These are phyloP conservation scores for Penicillium antarcticum DNA, from an alignment of 495 filamentous ascomycete species.

Conservation along the genomic window DNA sequence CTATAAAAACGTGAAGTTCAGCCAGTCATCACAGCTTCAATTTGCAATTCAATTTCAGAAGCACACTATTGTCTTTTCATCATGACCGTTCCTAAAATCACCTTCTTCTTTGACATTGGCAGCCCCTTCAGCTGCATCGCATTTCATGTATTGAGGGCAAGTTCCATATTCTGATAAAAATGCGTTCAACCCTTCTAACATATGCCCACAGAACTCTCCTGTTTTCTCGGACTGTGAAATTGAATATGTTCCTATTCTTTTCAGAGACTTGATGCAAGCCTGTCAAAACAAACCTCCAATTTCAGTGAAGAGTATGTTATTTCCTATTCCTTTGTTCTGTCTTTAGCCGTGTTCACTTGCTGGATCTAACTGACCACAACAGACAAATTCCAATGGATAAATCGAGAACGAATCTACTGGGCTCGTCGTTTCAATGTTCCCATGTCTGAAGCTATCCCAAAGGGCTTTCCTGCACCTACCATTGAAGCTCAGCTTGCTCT, in stretches of 20 bases:
- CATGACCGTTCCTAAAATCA: slow-evolving; percentile 12
- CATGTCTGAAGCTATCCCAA: slow-evolving; percentile 12
- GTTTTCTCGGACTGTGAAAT: slow-evolving; percentile 17
- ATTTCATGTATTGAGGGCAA: slow-evolving; percentile 15
- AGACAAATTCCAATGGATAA: slow-evolving; percentile 21
- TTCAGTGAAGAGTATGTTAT: slow-evolving; percentile 14
- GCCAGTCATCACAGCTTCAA: too few species aligned
- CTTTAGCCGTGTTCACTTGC: neutral
- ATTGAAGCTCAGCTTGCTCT: slow-evolving; percentile 12
- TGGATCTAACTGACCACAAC: neutral
- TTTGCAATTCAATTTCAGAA: too few species aligned
- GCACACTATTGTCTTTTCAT: neutral
- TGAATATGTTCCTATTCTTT: slow-evolving; percentile 12
- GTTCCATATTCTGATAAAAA: neutral
- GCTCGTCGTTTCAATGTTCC: slow-evolving; percentile 14
- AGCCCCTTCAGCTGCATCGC: slow-evolving; percentile 23
- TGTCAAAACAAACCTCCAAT: slow-evolving; percentile 18
- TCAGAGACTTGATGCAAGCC: slow-evolving; percentile 12
- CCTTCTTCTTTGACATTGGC: slow-evolving; percentile 21
- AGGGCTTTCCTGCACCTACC: slow-evolving; percentile 20
- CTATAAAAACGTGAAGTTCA: too few species aligned
- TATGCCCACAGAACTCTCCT: slow-evolving; percentile 11
- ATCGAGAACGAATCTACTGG: slow-evolving; percentile 20
- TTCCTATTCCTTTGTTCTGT: neutral
- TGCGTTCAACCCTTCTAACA: too few species aligned